A percentile compares a stretch with the other conserved stretches of the same genome.
Evolutionary conservation across 2,329 filamentous ascomycete species (phyloP).

Genomic region (Dactylellina parvicollis): DNA sequence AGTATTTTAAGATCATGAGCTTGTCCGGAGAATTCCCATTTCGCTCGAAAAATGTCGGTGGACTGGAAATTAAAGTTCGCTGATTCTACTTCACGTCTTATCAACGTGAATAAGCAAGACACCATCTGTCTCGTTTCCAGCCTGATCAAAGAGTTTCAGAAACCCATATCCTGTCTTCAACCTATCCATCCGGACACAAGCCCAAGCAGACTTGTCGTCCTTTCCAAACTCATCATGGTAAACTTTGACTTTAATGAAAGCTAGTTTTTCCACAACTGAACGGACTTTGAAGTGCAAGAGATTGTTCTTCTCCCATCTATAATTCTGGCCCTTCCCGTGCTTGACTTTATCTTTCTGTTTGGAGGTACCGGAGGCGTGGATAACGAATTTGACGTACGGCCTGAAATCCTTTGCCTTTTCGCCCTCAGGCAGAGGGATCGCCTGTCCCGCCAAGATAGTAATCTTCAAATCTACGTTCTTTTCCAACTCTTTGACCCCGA

Average conservation of each 20-base stretch:
- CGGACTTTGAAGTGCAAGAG: conserved; percentile 63
- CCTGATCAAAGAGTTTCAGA: conserved; percentile 76
- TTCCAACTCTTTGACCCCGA: conserved; percentile 48
- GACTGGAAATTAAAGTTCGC: too few relatives aligned
- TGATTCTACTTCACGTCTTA: conserved; percentile 64
- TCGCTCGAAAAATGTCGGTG: too few relatives aligned
- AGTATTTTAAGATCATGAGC: too few relatives aligned
- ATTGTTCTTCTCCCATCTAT: conserved; percentile 58
- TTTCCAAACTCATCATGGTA: conserved; percentile 83
- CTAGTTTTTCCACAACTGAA: conserved; percentile 63
- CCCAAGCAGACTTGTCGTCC: conserved; percentile 86
- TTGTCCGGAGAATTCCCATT: too few relatives aligned
- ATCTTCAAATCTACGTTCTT: conserved; percentile 67
- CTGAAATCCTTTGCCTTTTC: conserved; percentile 67
- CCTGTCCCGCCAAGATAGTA: conserved; percentile 69
- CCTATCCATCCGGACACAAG: conserved; percentile 84
- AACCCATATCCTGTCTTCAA: conserved; percentile 79
- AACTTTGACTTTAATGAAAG: conserved; percentile 77
- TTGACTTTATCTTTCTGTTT: conserved; percentile 64
- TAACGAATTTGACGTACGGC: conserved; percentile 71
- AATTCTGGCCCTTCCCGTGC: conserved; percentile 58
- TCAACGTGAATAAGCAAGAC: conserved; percentile 77
- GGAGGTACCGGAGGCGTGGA: conserved; percentile 69
- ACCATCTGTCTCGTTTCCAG: conserved; percentile 73
- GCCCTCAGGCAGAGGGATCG: conserved; percentile 66